These are phyloP conservation scores for Annulohypoxylon nitens DNA, from an alignment of 495 filamentous ascomycete genomes.

Conservation along the genomic window DNA sequence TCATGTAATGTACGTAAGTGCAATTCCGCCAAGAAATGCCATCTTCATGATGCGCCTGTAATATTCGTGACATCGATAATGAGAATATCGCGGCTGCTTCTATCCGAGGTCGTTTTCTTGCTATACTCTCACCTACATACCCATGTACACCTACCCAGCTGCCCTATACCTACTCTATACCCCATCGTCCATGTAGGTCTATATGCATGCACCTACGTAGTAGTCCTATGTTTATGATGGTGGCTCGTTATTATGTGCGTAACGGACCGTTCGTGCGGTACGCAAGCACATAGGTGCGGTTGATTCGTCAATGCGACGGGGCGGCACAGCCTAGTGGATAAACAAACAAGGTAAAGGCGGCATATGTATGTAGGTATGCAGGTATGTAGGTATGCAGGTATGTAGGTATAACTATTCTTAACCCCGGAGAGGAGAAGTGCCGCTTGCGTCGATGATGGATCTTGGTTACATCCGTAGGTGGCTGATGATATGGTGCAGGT, in stretches of 20 bases:
- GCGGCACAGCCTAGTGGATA: constrained; percentile 37
- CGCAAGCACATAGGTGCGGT: neutral
- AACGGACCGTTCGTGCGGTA: constrained; percentile 23
- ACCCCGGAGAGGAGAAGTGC: constrained; percentile 27
- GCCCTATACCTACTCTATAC: neutral
- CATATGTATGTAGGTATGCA: constrained; percentile 17
- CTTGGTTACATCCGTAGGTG: constrained; percentile 48
- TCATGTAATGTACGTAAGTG: constrained; percentile 45
- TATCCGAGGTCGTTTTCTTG: constrained; percentile 6
- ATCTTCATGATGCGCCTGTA: constrained; percentile 20
- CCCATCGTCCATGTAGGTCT: neutral
- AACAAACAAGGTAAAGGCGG: constrained; percentile 32
- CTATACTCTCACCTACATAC: constrained; percentile 1
- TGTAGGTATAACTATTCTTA: constrained; percentile 6
- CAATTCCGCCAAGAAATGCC: constrained; percentile 20
- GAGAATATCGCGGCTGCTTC: constrained; percentile 25
- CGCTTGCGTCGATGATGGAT: constrained; percentile 32
- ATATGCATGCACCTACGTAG: neutral
- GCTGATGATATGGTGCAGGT: constrained; percentile 24
- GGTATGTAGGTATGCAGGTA: constrained; percentile 15
- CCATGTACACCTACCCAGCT: neutral
- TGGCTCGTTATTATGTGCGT: neutral
- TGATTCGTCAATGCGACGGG: constrained; percentile 27
- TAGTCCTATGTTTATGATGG: neutral
- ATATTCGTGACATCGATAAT: constrained; percentile 32